Evolutionary conservation across 805 yeast species (phyloP), one percentile per base, ranked within the genome.

Genomic region (Cyberlindnera xylosilytica): DNA sequence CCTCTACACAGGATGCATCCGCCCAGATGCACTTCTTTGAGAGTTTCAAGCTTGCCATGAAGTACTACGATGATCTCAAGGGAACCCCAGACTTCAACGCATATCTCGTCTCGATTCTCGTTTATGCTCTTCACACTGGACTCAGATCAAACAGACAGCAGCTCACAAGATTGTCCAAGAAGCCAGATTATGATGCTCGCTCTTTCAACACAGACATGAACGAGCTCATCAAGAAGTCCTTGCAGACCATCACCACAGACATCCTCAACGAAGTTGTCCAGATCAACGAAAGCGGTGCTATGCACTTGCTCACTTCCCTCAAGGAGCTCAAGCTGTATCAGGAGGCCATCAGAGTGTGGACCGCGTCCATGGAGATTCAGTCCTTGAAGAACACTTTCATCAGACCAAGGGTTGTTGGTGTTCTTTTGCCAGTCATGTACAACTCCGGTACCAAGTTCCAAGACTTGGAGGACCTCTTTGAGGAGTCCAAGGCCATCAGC

Each of bases 301-400:
- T 78, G 63, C 80, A 76, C 53, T 54, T 78, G 36, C 71, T 77
- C 47, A 75, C 79, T 20, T 76, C 81, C 11, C 74, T 76, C 54
- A 76, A 77, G 56, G 87, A 82, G 57, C 70, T 79, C 48, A 72
- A 76, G 36, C 68, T 81, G 45, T 72, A 75, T 35, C 70, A 75
- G 40, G 89, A 84, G 61, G 81, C 86, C 39, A 74, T 83, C 35
- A 70, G 74, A 46, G 71, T 82, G 46, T 85, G 93, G 93, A 84
- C 81, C 53, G 63, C 72, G 16, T 83, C 83, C 23, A 78, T 75
- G 49, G 70, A 71, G 51, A 69, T 65, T 46, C 62, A 66, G 4
- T 49, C 56, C 4, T 60, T 65, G 36, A 64, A 77, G 52, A 45
- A 56, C 29, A 60, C 74, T 16, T 83, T 78, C 61, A 69, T 83